phyloP scores from a whole-genome alignment of 345 rosid genomes.

The Crucihimalaya himalaica region DNA sequence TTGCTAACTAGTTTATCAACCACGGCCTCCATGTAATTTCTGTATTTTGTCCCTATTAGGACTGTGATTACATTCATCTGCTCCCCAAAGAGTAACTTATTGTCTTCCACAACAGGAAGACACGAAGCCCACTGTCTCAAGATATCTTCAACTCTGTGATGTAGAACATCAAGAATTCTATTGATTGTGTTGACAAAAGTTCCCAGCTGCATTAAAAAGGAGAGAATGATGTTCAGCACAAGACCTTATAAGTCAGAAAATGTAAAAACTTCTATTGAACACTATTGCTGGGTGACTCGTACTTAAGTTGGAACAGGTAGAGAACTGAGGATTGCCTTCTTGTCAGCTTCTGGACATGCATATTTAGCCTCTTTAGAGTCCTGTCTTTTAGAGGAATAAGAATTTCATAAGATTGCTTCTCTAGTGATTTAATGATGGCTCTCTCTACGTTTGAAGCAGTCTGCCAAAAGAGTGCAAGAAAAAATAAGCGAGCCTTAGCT shows the following conservation, averaged over 20 bases:
- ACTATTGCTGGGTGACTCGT: slow-evolving; percentile 22
- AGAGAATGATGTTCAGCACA: background rate
- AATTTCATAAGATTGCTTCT: slow-evolving; percentile 86
- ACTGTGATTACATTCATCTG: slow-evolving; percentile 92
- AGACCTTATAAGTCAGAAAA: background rate
- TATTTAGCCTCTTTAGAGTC: slow-evolving; percentile 80
- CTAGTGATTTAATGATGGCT: slow-evolving; percentile 78
- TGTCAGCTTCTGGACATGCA: slow-evolving; percentile 94
- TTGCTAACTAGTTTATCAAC: slow-evolving; percentile 90
- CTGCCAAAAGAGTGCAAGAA: slow-evolving; percentile 41
- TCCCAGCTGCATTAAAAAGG: slow-evolving; percentile 62
- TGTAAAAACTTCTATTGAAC: background rate
- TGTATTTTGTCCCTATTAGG: slow-evolving; percentile 85
- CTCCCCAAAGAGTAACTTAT: slow-evolving; percentile 72
- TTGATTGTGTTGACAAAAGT: slow-evolving; percentile 83
- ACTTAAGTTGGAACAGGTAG: slow-evolving; percentile 83
- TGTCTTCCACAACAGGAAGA: slow-evolving; percentile 75
- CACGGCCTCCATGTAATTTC: slow-evolving; percentile 87
- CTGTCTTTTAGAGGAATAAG: slow-evolving; percentile 86
- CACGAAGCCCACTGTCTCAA: slow-evolving; percentile 90
- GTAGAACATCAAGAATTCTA: slow-evolving; percentile 89
- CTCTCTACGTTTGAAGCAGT: slow-evolving; percentile 81
- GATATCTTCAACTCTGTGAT: slow-evolving; percentile 72
- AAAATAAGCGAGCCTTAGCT: slow-evolving; percentile 14
- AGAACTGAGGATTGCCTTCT: slow-evolving; percentile 78